Evolutionary conservation across 495 filamentous ascomycete species (phyloP), one percentile per base, ranked within the genome.

Genomic region (Apodospora peruviana): DNA sequence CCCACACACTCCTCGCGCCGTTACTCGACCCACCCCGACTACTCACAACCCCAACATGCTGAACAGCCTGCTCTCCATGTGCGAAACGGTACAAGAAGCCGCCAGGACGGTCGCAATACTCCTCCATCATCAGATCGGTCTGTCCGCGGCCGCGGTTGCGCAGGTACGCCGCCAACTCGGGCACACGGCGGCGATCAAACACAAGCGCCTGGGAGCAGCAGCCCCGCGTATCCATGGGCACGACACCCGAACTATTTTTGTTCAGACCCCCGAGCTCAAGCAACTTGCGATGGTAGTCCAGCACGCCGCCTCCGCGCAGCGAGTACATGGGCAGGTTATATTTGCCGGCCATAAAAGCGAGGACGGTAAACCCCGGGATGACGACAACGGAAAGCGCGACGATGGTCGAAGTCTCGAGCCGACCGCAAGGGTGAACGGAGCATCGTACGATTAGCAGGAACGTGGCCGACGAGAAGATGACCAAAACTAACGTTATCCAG

Each of bases 141-240:
- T 53, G 50, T 5, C 50, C 50, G 4, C 50, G 14, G 17, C 43
- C 39, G 4, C 38, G 27, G 12, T 43, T 23, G 5, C 50, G 25
- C 43, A 71, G 56, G 38, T 54, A 61, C 12, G 53, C 23, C 18
- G 60, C 55, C 5, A 71, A 44, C 11, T 27, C 58, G 24, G 45
- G 54, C n/a, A 68, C 59, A 23, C 68, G 67, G 12, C 52, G 52
- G 16, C 65, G 56, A 18, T 72, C 68, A 25, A 72, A 77, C 4
- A 76, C 53, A 27, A 76, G 43, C 3, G 67, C 74, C 46, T 76
- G 73, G 16, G 66, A 68, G 45, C 74, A 77, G 43, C 72, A 77
- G 3, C 70, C 72, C 10, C 21, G 40, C 14, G 25, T 43, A 16
- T 53, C 50, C 50, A 53, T 53, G 29, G 50, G 43, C 27, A 42